Evolutionary conservation across 2,329 filamentous ascomycete genomes (phyloP), one percentile per base, ranked within the genome.

Genomic region (Emmonsiellopsis sp.): DNA sequence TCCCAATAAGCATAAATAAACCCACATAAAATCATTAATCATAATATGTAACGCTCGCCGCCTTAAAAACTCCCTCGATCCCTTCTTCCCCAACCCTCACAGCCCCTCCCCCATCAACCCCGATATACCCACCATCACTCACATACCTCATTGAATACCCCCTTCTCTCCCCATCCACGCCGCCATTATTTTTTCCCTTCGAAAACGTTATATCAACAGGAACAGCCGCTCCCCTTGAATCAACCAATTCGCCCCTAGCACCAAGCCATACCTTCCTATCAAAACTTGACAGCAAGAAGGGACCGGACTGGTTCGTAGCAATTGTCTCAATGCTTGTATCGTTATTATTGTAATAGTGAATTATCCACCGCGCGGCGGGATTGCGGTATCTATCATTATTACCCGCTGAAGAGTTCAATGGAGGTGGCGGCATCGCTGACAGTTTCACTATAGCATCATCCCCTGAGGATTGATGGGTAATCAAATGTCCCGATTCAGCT

Each of bases 41-140:
- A 57, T 60, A 52, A 56, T 59, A 60, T n/a, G 58, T 52, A 46
- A 60, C 58, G 45, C 57, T 59, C 33, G 50, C 33, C n/a, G 56
- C 50, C 8, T 48, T 55, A 43, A 56, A 59, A 39, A 39, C 46
- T 48, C 39, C 13, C 31, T 40, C 36, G 21, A 27, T 3, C 21
- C 21, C 21, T 27, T 42, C 32, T 8, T 52, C 49, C 2, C 52
- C 55, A 37, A 58, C 27, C 10, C 17, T 37, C 10, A 58, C 42
- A 10, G 34, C 31, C 14, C 55, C 55, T 3, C 45, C 42, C 5
- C 51, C 48, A 39, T 54, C 46, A 32, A 56, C 21, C 14, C 34
- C 42, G 5, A 57, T 44, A 40, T 52, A 52, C 11, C 54, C n/a
- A 27, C 27, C 27, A 34, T 21, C 27, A 39, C 6, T 46, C 32